Evolutionary conservation across 116 monocot genomes (phyloP).

Genomic region (Trichopus zeylanicus): DNA sequence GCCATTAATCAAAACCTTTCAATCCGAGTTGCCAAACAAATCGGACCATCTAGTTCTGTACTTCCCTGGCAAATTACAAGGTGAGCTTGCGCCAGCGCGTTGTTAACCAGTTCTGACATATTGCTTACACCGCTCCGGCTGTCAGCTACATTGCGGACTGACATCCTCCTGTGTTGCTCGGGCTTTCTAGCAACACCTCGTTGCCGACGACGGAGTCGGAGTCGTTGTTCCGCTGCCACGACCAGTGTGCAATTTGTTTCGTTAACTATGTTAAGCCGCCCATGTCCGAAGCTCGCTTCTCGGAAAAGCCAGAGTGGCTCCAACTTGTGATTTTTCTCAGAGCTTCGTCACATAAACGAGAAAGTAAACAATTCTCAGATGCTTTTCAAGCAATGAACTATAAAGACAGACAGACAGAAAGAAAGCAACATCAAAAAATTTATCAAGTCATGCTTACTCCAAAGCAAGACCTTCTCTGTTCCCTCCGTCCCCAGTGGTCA

Average conservation of each 20-base stretch:
- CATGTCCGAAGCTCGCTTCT: constrained; percentile 87
- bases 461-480: constrained; percentile 87
- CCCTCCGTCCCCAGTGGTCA: constrained; percentile 85
- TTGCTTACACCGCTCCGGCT: too few species aligned
- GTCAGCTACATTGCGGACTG: too few species aligned
- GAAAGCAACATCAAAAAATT: too few species aligned
- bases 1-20: too few species aligned
- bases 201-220: constrained; percentile 23
- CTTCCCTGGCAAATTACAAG: too few species aligned
- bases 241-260: constrained; percentile 49
- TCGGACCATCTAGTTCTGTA: too few species aligned
- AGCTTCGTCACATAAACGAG: constrained; percentile 17
- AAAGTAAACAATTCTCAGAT: neutral
- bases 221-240: constrained; percentile 84
- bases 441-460: constrained; percentile 25
- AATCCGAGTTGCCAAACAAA: too few species aligned
- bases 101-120: too few species aligned
- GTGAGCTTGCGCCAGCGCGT: too few species aligned
- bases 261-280: constrained; percentile 44
- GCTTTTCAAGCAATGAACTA: neutral
- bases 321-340: constrained; percentile 40
- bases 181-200: constrained; percentile 43
- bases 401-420: neutral
- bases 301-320: constrained; percentile 35
- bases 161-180: constrained; percentile 22